Percentiles rank a stretch among this genome's conserved stretches.
phyloP scores from a whole-genome alignment of 192 early-diverging fungal species.

The Backusella liffmaniae region DNA sequence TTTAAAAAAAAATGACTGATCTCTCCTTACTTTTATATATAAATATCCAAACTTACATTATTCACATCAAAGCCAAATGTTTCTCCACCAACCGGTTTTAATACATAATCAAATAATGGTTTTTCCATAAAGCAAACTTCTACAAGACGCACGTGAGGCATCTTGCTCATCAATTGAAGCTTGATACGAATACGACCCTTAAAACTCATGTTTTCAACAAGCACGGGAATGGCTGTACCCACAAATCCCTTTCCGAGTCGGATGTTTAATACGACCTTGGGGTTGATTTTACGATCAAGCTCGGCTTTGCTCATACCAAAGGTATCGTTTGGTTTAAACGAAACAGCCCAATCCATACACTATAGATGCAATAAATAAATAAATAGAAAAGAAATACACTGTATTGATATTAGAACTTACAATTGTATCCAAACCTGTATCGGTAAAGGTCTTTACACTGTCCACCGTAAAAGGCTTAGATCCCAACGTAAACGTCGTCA shows the following conservation, averaged over 20 bases:
- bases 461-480: conserved; percentile 61
- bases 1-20: no score
- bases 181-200: conserved; percentile 63
- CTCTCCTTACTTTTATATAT: no score
- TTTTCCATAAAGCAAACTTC: conserved; percentile 72
- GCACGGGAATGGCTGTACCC: conserved; percentile 70
- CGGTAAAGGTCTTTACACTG: conserved; percentile 52
- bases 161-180: conserved; percentile 71
- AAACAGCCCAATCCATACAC: conserved; percentile 76
- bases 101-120: conserved; percentile 74
- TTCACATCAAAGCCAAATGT: conserved; percentile 73
- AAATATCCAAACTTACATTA: conserved; percentile 40
- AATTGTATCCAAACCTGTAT: conserved; percentile 52
- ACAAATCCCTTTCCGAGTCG: conserved; percentile 76
- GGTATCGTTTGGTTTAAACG: conserved; percentile 71
- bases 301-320: conserved; percentile 50
- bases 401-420: conserved; percentile 27
- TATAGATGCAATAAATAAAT: conserved; percentile 5
- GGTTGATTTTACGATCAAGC: conserved; percentile 55
- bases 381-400: neutral
- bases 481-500: conserved; percentile 64
- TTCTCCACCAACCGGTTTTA: conserved; percentile 74
- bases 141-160: conserved; percentile 70
- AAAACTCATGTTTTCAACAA: conserved; percentile 76
- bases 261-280: conserved; percentile 73